Base-by-base conservation (phyloP, 306 rosid species). In the Arachis hypogaea region DNA sequence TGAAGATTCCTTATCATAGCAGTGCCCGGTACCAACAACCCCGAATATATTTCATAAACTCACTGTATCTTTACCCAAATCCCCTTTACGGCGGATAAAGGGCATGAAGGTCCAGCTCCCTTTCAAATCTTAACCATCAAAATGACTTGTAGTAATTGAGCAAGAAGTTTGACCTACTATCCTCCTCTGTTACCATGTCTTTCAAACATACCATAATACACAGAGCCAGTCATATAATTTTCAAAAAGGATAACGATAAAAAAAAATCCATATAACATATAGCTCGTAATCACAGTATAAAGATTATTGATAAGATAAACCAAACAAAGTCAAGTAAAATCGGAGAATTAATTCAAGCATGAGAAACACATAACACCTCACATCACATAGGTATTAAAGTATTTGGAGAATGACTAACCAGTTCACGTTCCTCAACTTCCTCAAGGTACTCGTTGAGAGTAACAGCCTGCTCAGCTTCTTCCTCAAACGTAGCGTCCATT, bases 401-500 rank as follows among this genome's bases (percentile, higher is more conserved):
- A 42, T 50, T 65, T 40, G 40, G 40, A 54, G 74, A 75, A 74
- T 11, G 46, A 71, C 74, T 29, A 14, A 92, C 99, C 93, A 95
- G 88, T 75, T 95, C 99, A 62, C 84, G 90, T 9, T 95, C 97
- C 86, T 95, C 99, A 42, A 88, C 89, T 69, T 82, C 92, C 62
- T 92, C 66, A 2, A 95, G 89, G 71, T 92, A 95, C 88, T 95
- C 99, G 47, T 80, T 59, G 72, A 95, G 86, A 16, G 99, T 85
- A 59, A 89, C 70, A 1, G 97, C 83, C 57, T 83, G 86, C 58
- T 88, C 98, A 29, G 83, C 82, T 52, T 87, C 98, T 63, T 93
- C 97, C 30, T 83, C 97, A 68, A 87, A 90, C 5, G 82, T 41
- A 72, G 56, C 76, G 6, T 88, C 90, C 98, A 93, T 93, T 73